Base-by-base conservation (phyloP, 2,329 filamentous ascomycete genomes). In the Trichoderma atrobrunneum region DNA sequence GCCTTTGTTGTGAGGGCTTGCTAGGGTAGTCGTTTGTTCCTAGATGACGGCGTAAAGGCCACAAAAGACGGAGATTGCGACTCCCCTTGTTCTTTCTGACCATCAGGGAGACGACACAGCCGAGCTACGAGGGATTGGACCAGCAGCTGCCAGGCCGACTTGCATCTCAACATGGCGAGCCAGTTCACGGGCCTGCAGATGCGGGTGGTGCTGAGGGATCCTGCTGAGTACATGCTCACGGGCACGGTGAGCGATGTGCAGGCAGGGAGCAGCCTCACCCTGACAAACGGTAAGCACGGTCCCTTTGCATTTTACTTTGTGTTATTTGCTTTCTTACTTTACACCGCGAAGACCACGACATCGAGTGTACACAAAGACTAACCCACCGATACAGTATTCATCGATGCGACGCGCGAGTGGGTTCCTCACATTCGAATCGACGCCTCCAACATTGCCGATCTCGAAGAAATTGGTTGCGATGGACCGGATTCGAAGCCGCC, bases 151-250 rank as follows among this genome's bases (percentile, higher is more conserved):
- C 30, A 48, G 3, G 36, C 36, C 10, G 48, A 30, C 60, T 48
- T 48, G 54, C 24, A 30, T 61, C 28, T 57, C 70, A 79, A 56
- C 56, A 83, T 83, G 82, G 89, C 91, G 63, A 85, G 86, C 73
- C 86, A 90, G 78, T 94, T 95, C 80, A 89, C 93, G 78, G 93
- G 93, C 74, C 87, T 93, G 80, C 90, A 91, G 73, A 93, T 96
- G 82, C 84, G 90, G 73, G 90, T 96, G 77, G 91, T 91, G 43
- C 86, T 96, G 74, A 88, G 87, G 77, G 85, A 89, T 72, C 91
- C 92, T 67, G 86, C 87, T 3, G 88, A 88, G 73, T 88, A 87
- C 56, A 85, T 88, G 76, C 83, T 95, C 64, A 89, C 90, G 73
- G 93, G 93, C 66, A 88, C 89, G 26, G 92, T 97, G 43, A 87